phyloP scores from a whole-genome alignment of 2,329 filamentous ascomycete species.

The Fusarium dlaminii region DNA sequence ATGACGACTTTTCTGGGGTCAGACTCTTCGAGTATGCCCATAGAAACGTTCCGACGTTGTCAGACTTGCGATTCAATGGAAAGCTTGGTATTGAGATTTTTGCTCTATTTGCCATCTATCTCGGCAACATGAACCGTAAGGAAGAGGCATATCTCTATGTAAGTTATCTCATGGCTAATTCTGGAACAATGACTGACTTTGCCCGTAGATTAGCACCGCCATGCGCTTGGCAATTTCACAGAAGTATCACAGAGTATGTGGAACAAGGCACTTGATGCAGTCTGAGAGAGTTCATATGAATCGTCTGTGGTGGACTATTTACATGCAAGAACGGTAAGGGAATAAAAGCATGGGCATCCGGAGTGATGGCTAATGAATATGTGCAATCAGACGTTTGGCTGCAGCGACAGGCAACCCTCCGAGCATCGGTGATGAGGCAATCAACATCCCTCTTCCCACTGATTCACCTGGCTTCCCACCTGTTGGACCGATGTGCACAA shows the following conservation, averaged over 20 bases:
- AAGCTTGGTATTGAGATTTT: slow-evolving; percentile 44
- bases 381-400: slow-evolving; percentile 28
- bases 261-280: slow-evolving; percentile 40
- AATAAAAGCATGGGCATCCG: rapidly evolving
- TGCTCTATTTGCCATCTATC: slow-evolving; percentile 40
- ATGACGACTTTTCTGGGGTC: slow-evolving; percentile 37
- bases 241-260: slow-evolving; percentile 43
- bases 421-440: slow-evolving; percentile 38
- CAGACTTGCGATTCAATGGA: slow-evolving; percentile 39
- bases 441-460: slow-evolving; percentile 39
- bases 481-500: slow-evolving; percentile 42
- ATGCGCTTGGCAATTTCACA: slow-evolving; percentile 43
- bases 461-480: slow-evolving; percentile 44
- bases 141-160: slow-evolving; percentile 42
- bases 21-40: slow-evolving; percentile 41
- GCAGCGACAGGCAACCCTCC: slow-evolving; percentile 41
- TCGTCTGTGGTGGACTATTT: slow-evolving; percentile 44
- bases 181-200: background rate
- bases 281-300: slow-evolving; percentile 42
- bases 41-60: slow-evolving; percentile 41
- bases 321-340: slow-evolving; percentile 44
- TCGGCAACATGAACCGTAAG: slow-evolving; percentile 39
- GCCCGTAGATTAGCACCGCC: slow-evolving; percentile 39
- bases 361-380: background rate
- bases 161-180: background rate